A percentile compares a stretch with the other conserved stretches of the same genome.
These are phyloP conservation scores for Tolypocladium cylindrosporum DNA, from an alignment of 2,329 filamentous ascomycete genomes.

Conservation along the genomic window DNA sequence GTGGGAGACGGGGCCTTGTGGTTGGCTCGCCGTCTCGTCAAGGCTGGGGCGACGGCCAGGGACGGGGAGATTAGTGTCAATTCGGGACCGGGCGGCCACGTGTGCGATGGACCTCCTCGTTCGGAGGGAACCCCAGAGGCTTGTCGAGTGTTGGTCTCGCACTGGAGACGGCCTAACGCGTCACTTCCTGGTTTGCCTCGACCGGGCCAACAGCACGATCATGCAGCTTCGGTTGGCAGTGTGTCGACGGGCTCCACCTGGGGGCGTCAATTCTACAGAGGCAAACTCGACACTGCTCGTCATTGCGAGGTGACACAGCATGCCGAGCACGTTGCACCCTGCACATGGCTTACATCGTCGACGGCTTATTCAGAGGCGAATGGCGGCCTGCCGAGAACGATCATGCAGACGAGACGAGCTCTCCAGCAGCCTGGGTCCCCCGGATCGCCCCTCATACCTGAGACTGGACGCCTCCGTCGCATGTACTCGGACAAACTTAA, in stretches of 20 bases:
- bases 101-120: conserved; percentile 2
- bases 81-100: conserved; percentile 10
- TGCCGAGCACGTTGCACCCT: not conserved
- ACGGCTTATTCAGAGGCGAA: not conserved
- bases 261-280: not conserved
- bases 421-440: not conserved
- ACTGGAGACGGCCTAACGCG: too few relatives aligned
- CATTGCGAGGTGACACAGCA: not conserved
- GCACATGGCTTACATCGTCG: not conserved
- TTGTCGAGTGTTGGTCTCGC: not conserved
- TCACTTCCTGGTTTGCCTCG: not conserved
- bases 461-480: not conserved
- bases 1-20: not conserved
- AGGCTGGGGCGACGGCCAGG: conserved; percentile 1
- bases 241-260: not conserved
- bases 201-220: not conserved
- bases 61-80: conserved; percentile 8
- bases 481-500: not conserved
- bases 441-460: not conserved
- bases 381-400: not conserved
- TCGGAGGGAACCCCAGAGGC: not conserved
- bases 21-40: not conserved
- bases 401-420: not conserved
- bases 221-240: not conserved
- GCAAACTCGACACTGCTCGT: not conserved